Evolutionary conservation across 2,329 filamentous ascomycete species (phyloP), one percentile per base, ranked within the genome.

Genomic region (Colletotrichum sp.): DNA sequence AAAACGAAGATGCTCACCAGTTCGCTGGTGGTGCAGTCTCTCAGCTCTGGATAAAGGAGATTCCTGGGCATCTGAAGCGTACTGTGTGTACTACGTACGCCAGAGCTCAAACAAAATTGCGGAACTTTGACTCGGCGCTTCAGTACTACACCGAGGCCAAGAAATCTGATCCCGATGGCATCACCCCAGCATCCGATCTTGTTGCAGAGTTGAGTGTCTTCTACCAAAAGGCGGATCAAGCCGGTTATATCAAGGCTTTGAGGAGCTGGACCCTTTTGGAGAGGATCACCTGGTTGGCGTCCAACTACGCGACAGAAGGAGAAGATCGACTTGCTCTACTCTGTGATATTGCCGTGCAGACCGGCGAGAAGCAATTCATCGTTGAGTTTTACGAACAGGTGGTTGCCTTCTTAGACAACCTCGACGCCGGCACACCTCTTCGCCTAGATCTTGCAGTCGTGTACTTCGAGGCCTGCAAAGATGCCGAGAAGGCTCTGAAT

Each of bases 41-140:
- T 25, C 1, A 52, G n/a, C n/a, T 52, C 3, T 22, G 3, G 3
- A 22, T 1, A 13, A 1, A 0, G 6, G 44, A 52, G 11, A 52
- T 52, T 1, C 44, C 44, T 52, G n/a, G 44, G 6, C 44, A 52
- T 22, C 44, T 52, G 2, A 52, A 52, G n/a, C 44, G 44, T 22
- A 3, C 44, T 13, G 44, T 52, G 11, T 52, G 44, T 25, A 22
- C 11, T 8, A 22, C n/a, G 11, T 52, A 52, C n/a, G 44, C 44
- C 44, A 52, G 44, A 25, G 44, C 4, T 4, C 44, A 52, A 13
- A 22, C 44, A 25, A 1, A 25, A 13, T 22, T 52, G 44, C n/a
- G 12, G 11, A 13, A 22, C 1, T 52, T 52, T 5, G 44, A 52
- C 12, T 22, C 44, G 4, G 44, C 44, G 6, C n/a, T 22, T 52